A percentile compares a stretch with the other conserved stretches of the same genome.
Evolutionary conservation across 176 grass and related monocot genomes (phyloP).

Genomic region (Eragrostis nindensis): DNA sequence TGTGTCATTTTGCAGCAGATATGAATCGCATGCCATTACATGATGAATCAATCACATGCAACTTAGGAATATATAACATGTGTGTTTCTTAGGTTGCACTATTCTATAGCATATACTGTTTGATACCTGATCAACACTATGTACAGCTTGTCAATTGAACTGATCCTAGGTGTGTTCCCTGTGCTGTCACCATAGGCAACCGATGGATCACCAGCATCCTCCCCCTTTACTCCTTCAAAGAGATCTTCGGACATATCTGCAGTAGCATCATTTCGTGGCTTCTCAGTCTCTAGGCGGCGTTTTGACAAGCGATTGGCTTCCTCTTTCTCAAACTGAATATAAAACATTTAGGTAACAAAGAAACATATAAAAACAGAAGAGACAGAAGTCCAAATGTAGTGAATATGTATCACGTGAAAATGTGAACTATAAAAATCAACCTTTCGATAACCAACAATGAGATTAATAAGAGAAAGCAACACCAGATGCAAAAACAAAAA

Average conservation of each 20-base stretch:
- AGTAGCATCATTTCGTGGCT: slow-evolving; percentile 52
- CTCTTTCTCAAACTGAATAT: slow-evolving; percentile 67
- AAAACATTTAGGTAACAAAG: slow-evolving; percentile 38
- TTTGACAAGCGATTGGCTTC: slow-evolving; percentile 66
- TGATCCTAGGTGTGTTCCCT: slow-evolving; percentile 65
- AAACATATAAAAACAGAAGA: slow-evolving; percentile 25
- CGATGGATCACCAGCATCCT: slow-evolving; percentile 66
- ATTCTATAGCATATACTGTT: slow-evolving; percentile 3
- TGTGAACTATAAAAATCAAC: background rate
- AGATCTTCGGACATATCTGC: slow-evolving; percentile 93
- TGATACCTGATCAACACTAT: slow-evolving; percentile 82
- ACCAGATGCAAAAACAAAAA: background rate
- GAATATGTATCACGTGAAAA: slow-evolving; percentile 11
- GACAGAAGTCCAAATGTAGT: slow-evolving; percentile 4
- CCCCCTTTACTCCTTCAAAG: slow-evolving; percentile 82
- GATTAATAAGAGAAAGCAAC: background rate
- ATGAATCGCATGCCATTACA: background rate
- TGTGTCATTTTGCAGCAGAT: slow-evolving; percentile 22
- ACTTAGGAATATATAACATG: slow-evolving; percentile 13
- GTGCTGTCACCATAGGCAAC: slow-evolving; percentile 69
- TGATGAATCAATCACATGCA: background rate
- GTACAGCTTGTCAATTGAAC: slow-evolving; percentile 73
- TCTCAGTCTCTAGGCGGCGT: slow-evolving; percentile 61
- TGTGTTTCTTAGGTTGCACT: slow-evolving; percentile 11
- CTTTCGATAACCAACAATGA: background rate